Evolutionary conservation across 352 stramenopile genomes (phyloP).

Genomic region (Phytophthora syringae): DNA sequence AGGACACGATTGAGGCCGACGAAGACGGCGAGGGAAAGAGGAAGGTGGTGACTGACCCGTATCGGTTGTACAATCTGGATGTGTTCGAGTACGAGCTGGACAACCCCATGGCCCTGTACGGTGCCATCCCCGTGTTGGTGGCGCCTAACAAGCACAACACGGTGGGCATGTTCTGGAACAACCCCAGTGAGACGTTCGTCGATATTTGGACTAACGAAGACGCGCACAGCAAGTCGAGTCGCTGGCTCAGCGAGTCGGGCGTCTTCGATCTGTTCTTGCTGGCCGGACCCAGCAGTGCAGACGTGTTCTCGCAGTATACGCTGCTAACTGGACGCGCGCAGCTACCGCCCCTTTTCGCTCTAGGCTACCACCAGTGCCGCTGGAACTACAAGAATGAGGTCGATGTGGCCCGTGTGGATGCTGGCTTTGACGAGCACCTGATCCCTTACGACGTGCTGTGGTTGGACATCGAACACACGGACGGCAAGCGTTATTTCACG

Average conservation of each 20-base stretch:
- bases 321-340: constrained; percentile 92
- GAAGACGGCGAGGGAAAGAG: constrained; percentile 24
- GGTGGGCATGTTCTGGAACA: constrained; percentile 98
- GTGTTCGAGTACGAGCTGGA: constrained; percentile 99
- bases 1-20: constrained; percentile 88
- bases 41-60: constrained; percentile 91
- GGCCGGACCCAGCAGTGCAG: constrained; percentile 81
- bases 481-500: constrained; percentile 98
- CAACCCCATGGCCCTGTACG: constrained; percentile 99
- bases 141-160: constrained; percentile 76
- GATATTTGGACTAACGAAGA: constrained; percentile 90
- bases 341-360: constrained; percentile 96
- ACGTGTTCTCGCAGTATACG: constrained; percentile 94
- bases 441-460: constrained; percentile 99
- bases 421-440: constrained; percentile 95
- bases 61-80: constrained; percentile 99
- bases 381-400: constrained; percentile 99
- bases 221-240: constrained; percentile 63
- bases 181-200: constrained; percentile 99
- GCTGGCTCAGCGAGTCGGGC: constrained; percentile 96
- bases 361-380: constrained; percentile 99
- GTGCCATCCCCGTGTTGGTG: constrained; percentile 80
- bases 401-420: constrained; percentile 91
- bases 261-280: constrained; percentile 98
- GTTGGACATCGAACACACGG: constrained; percentile 99